phyloP scores from a whole-genome alignment of 495 filamentous ascomycete genomes.

The Hyaloscypha bicolor region DNA sequence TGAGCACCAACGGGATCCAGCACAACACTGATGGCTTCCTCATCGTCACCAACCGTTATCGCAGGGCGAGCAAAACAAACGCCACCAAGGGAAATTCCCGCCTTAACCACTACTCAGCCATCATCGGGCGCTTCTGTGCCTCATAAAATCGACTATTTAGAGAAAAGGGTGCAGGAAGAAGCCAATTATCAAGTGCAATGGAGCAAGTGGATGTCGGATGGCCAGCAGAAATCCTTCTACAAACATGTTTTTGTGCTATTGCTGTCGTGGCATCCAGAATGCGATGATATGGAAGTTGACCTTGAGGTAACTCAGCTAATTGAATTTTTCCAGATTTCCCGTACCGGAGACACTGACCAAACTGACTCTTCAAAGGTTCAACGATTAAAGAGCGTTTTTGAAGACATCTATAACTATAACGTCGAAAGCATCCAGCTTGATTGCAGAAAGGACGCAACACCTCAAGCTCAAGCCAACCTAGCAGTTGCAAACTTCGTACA shows the following conservation, averaged over 20 bases:
- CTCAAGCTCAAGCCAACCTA: conserved; percentile 12
- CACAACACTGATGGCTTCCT: background rate
- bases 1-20: conserved; percentile 3
- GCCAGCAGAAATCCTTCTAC: conserved; percentile 19
- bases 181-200: conserved; percentile 11
- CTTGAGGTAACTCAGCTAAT: conserved; percentile 7
- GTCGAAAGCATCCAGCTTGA: conserved; percentile 5
- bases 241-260: conserved; percentile 27
- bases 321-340: background rate
- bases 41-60: background rate
- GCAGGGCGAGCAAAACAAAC: conserved; percentile 4
- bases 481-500: conserved; percentile 14
- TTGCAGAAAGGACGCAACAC: background rate
- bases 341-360: background rate
- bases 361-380: conserved; percentile 13
- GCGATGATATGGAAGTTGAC: conserved; percentile 19
- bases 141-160: conserved; percentile 11
- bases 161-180: conserved; percentile 14
- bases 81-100: background rate
- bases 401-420: conserved; percentile 11
- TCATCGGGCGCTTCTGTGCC: background rate
- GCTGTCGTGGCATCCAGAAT: conserved; percentile 20
- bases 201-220: conserved; percentile 18
- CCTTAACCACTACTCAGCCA: conserved; percentile 10
- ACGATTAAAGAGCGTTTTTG: conserved; percentile 5